These are phyloP conservation scores for Xylaria palmicola DNA, from an alignment of 495 filamentous ascomycete species.

Conservation along the genomic window DNA sequence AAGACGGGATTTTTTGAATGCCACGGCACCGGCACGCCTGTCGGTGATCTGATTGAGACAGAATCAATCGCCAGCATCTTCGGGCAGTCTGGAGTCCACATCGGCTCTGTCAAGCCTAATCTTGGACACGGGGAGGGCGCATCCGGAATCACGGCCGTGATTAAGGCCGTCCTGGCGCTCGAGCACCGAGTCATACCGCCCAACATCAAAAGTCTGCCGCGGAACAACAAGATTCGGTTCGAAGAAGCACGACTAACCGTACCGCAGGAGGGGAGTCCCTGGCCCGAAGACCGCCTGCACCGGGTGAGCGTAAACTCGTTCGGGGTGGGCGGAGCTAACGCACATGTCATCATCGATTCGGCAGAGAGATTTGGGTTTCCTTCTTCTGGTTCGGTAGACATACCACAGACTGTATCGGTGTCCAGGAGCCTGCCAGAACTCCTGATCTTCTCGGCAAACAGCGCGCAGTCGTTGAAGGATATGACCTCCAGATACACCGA, in stretches of 20 bases:
- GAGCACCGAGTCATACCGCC: constrained; percentile 41
- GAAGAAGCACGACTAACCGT: constrained; percentile 23
- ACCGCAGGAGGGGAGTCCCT: constrained; percentile 20
- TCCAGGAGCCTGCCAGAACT: neutral
- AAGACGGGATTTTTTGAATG: constrained; percentile 37
- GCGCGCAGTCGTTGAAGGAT: too few relatives aligned
- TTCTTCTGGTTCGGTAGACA: neutral
- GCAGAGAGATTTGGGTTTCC: neutral
- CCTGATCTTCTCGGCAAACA: constrained; percentile 20
- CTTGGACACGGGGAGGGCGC: constrained; percentile 51
- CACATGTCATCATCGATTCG: constrained; percentile 47
- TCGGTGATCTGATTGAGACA: constrained; percentile 41
- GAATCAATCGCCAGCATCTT: constrained; percentile 32
- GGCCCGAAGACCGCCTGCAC: constrained; percentile 22
- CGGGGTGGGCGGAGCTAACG: constrained; percentile 52
- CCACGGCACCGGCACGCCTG: constrained; percentile 35
- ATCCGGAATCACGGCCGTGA: constrained; percentile 45
- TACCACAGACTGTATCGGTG: too few relatives aligned
- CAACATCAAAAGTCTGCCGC: constrained; percentile 29
- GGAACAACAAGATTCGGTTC: constrained; percentile 30
- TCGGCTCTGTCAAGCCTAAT: constrained; percentile 54
- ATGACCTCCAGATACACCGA: constrained; percentile 17
- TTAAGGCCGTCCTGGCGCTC: constrained; percentile 49
- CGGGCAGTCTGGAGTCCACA: constrained; percentile 33
- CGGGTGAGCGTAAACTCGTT: constrained; percentile 46